A percentile compares a stretch with the other conserved stretches of the same genome.
phyloP scores from a whole-genome alignment of 2,329 filamentous ascomycete genomes.

The Cladosporium halotolerans region DNA sequence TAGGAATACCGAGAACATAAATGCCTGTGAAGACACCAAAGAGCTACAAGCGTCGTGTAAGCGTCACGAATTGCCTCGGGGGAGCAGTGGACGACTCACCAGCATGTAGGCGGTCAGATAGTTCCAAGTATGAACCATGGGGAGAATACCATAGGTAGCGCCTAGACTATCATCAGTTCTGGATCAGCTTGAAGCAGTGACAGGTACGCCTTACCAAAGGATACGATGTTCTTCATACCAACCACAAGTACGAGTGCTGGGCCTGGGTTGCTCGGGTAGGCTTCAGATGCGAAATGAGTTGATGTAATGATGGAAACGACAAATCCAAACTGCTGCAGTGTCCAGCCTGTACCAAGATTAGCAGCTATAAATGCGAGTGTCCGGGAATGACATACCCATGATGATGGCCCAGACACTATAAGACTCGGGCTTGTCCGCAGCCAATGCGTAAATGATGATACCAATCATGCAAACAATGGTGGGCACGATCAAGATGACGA shows the following conservation, averaged over 20 bases:
- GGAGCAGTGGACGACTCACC: not conserved
- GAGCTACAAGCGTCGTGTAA: conserved; percentile 11
- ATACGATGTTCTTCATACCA: conserved; percentile 31
- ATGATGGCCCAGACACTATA: conserved; percentile 21
- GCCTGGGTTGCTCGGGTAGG: conserved; percentile 25
- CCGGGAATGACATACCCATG: conserved; percentile 14
- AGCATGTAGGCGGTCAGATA: conserved; percentile 23
- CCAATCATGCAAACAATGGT: conserved; percentile 28
- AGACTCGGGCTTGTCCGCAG: conserved; percentile 19
- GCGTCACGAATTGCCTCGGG: not conserved
- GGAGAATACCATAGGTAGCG: conserved; percentile 28
- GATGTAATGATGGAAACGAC: conserved; percentile 26
- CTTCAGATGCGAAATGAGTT: conserved; percentile 28
- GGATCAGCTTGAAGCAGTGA: not conserved
- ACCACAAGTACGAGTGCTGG: conserved; percentile 31
- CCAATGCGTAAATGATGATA: conserved; percentile 30
- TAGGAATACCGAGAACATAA: conserved; percentile 23
- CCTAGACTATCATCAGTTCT: not conserved
- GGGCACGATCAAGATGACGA: conserved; percentile 30
- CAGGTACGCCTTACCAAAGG: conserved; percentile 19
- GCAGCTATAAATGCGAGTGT: conserved; percentile 16
- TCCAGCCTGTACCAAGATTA: conserved; percentile 29
- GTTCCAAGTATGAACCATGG: conserved; percentile 26
- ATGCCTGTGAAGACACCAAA: conserved; percentile 18
- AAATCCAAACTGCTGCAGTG: conserved; percentile 22